phyloP scores from a whole-genome alignment of 176 grass and related monocot genomes.

The Oryza glumipatula region DNA sequence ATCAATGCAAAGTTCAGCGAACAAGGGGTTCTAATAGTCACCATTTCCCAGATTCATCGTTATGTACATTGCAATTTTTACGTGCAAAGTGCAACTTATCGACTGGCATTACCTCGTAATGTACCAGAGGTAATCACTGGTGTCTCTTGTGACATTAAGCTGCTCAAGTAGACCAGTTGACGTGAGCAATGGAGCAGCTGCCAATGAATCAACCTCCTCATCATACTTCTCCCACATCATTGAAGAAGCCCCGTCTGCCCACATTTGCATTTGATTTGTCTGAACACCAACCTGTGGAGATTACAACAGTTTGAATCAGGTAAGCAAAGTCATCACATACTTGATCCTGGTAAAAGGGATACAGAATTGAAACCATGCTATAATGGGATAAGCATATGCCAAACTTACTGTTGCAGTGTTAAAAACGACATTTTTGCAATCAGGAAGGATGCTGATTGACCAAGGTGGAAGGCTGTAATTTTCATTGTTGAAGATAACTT shows the following conservation, averaged over 20 bases:
- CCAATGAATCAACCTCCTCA: constrained; percentile 89
- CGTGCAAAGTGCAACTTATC: not conserved
- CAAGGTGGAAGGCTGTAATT: constrained; percentile 95
- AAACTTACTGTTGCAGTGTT: constrained; percentile 93
- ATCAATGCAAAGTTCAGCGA: not conserved
- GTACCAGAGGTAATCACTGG: constrained; percentile 97
- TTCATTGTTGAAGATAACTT: constrained; percentile 82
- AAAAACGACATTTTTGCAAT: constrained; percentile 93
- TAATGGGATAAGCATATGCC: constrained; percentile 3
- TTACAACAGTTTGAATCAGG: constrained; percentile 29
- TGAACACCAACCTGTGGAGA: constrained; percentile 84
- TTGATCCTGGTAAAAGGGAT: constrained; percentile 1
- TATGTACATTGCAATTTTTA: constrained; percentile 2
- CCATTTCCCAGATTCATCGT: not conserved
- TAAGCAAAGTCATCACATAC: constrained; percentile 13
- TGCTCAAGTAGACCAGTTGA: constrained; percentile 90
- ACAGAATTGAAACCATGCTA: not conserved
- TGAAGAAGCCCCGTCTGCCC: constrained; percentile 57
- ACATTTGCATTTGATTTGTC: constrained; percentile 99
- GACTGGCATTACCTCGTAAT: constrained; percentile 67
- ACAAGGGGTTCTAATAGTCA: not conserved
- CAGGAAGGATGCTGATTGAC: constrained; percentile 99
- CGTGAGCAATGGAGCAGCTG: constrained; percentile 59
- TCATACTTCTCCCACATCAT: constrained; percentile 94
- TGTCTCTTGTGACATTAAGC: constrained; percentile 89